Evolutionary conservation across 768 basidiomycete genomes (phyloP).

Genomic region (Kwoniella dejecticola): DNA sequence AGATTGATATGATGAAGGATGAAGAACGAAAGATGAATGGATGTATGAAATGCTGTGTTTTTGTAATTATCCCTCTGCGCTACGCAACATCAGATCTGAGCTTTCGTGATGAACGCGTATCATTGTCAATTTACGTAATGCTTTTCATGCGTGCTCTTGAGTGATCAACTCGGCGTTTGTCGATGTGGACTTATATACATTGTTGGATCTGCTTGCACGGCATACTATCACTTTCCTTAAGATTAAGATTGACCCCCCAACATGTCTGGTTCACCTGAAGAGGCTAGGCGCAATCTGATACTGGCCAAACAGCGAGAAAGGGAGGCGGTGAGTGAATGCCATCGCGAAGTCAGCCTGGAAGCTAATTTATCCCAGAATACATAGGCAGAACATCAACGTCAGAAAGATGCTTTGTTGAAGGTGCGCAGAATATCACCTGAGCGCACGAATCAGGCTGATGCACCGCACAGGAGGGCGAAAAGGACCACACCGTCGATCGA

Average conservation of each 20-base stretch:
- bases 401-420: constrained; percentile 38
- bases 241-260: background rate
- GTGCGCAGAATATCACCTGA: constrained; percentile 4
- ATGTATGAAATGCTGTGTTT: constrained; percentile 6
- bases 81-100: too few species aligned
- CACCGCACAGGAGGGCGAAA: constrained; percentile 72
- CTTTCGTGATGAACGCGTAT: too few species aligned
- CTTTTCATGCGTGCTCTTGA: background rate
- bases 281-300: constrained; percentile 45
- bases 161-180: background rate
- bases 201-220: background rate
- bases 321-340: constrained; percentile 60
- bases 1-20: background rate
- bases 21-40: too few species aligned
- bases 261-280: constrained; percentile 36
- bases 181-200: too few species aligned
- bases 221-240: too few species aligned
- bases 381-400: constrained; percentile 48
- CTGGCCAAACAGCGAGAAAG: constrained; percentile 75
- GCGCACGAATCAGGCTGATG: background rate
- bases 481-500: constrained; percentile 78
- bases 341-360: constrained; percentile 59
- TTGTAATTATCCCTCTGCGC: too few species aligned
- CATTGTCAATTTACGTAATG: constrained; percentile 2
- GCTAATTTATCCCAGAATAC: constrained; percentile 64